phyloP scores from a whole-genome alignment of 768 basidiomycete genomes.

The Serendipita sp. region DNA sequence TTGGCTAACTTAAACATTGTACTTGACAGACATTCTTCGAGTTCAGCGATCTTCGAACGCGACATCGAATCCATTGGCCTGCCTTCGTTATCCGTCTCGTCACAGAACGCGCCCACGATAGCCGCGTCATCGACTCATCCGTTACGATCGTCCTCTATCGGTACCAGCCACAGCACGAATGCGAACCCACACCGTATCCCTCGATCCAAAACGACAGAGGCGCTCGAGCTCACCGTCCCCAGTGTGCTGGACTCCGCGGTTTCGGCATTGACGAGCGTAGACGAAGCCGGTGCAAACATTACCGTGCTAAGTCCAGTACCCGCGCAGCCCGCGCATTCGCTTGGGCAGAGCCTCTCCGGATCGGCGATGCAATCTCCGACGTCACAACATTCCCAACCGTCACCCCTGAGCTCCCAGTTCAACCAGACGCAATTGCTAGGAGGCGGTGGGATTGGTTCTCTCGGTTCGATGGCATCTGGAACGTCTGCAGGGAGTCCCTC shows the following conservation, averaged over 20 bases:
- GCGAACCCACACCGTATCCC: slow-evolving; percentile 50
- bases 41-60: slow-evolving; percentile 81
- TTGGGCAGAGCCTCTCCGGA: neutral
- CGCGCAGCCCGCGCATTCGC: neutral
- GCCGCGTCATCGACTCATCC: slow-evolving; percentile 21
- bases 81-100: slow-evolving; percentile 9
- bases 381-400: neutral
- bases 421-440: neutral
- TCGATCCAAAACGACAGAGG: slow-evolving; percentile 52
- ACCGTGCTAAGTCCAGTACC: neutral
- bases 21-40: slow-evolving; percentile 43
- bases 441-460: neutral
- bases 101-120: slow-evolving; percentile 17
- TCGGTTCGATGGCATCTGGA: neutral
- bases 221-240: slow-evolving; percentile 64
- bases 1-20: neutral
- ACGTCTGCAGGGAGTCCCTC: slow-evolving; percentile 1
- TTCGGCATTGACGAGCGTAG: slow-evolving; percentile 34
- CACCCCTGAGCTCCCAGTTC: neutral
- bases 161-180: slow-evolving; percentile 15
- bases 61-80: slow-evolving; percentile 44
- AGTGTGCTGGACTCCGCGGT: slow-evolving; percentile 76
- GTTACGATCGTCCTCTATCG: slow-evolving; percentile 21
- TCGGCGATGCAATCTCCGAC: slow-evolving; percentile 1
- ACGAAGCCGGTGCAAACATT: slow-evolving; percentile 2